Evolutionary conservation across 805 yeast genomes (phyloP).

Genomic region (Candida railenensis): DNA sequence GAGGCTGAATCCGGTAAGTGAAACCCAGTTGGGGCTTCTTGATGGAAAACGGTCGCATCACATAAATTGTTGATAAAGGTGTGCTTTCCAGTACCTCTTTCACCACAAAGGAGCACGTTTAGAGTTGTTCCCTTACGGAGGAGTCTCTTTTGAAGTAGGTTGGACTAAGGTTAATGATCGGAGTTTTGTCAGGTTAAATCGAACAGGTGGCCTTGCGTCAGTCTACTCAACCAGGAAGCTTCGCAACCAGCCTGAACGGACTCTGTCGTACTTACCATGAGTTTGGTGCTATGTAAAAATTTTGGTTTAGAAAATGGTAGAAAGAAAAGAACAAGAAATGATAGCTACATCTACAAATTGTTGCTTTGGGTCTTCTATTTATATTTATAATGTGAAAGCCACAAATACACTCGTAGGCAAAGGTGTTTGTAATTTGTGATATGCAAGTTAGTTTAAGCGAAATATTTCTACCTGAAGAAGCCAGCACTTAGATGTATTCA

Average conservation of each 20-base stretch:
- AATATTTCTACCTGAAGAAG: too few species aligned
- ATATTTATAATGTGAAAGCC: neutral
- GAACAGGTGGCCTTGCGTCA: neutral
- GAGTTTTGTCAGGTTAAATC: neutral
- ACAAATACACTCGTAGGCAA: too few species aligned
- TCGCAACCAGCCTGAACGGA: too few species aligned
- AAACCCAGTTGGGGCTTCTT: slow-evolving; percentile 21
- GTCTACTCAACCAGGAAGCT: too few species aligned
- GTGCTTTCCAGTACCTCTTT: slow-evolving; percentile 57
- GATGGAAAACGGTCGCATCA: slow-evolving; percentile 26
- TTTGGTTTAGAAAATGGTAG: too few species aligned
- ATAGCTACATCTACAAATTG: neutral
- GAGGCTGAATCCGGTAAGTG: neutral
- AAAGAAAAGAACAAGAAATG: too few species aligned
- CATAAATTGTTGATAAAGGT: slow-evolving; percentile 78
- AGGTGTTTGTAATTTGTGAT: too few species aligned
- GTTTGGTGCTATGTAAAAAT: too few species aligned
- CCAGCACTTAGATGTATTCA: too few species aligned
- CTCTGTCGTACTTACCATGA: too few species aligned
- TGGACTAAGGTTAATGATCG: neutral
- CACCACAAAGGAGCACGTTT: slow-evolving; percentile 34
- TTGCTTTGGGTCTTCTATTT: neutral
- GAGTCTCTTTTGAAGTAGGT: slow-evolving; percentile 1
- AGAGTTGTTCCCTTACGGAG: slow-evolving; percentile 17
- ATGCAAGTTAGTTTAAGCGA: too few species aligned